Evolutionary conservation across 2,329 filamentous ascomycete species (phyloP).

Genomic region (Massarina eburnea): DNA sequence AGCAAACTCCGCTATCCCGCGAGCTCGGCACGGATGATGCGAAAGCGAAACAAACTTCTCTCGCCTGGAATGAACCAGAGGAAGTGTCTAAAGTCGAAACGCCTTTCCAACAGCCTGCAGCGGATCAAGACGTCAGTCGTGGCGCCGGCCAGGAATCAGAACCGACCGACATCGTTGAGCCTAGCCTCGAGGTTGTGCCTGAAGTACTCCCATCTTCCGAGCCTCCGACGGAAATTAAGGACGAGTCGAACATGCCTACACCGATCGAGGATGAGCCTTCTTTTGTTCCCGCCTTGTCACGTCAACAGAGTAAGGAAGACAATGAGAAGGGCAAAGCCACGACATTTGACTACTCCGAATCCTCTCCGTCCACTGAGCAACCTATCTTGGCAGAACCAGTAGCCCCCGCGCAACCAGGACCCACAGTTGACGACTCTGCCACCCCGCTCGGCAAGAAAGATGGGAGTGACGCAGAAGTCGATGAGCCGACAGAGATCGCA

Average conservation of each 20-base stretch:
- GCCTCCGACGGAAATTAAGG: background rate
- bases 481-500: conserved; percentile 5
- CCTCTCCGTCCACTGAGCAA: conserved; percentile 4
- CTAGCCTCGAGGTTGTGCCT: background rate
- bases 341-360: conserved; percentile 11
- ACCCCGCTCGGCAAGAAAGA: conserved; percentile 29
- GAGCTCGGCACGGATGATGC: conserved; percentile 47
- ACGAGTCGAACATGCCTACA: conserved; percentile 12
- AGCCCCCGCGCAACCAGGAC: background rate
- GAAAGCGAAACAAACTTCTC: conserved; percentile 29
- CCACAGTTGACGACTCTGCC: conserved; percentile 3
- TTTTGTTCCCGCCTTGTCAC: conserved; percentile 17
- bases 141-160: background rate
- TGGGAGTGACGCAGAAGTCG: conserved; percentile 13
- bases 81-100: background rate
- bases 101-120: background rate
- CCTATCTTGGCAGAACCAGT: background rate
- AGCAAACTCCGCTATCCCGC: conserved; percentile 10
- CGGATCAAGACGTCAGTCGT: background rate
- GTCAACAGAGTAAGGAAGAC: conserved; percentile 32
- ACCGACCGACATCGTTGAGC: background rate
- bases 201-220: background rate
- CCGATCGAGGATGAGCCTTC: conserved; percentile 8
- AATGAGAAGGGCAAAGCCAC: conserved; percentile 23
- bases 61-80: conserved; percentile 7